Conservation (phyloP, 345 rosid genomes). For the Aquilaria malaccensis region DNA sequence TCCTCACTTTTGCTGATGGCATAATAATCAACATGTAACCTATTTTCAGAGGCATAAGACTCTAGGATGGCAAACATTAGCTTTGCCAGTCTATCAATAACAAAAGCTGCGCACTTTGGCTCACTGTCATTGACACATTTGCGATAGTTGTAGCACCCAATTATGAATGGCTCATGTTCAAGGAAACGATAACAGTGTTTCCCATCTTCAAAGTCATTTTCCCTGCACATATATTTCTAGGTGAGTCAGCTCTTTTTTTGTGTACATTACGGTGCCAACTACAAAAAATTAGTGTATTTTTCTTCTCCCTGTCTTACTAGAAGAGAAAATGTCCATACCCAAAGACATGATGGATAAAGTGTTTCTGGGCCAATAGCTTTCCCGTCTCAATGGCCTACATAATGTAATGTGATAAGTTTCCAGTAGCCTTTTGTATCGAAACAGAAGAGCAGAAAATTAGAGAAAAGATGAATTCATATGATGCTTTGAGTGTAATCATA, state of each 20-base stretch:
- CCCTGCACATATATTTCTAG: constrained; percentile 27
- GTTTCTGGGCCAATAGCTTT: constrained; percentile 61
- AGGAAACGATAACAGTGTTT: constrained; percentile 75
- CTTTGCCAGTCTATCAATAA: constrained; percentile 48
- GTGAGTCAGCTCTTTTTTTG: background rate
- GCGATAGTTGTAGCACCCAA: constrained; percentile 58
- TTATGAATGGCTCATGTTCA: constrained; percentile 71
- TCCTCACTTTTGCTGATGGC: constrained; percentile 68
- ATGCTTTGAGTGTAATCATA: too few relatives aligned
- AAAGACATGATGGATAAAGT: constrained; percentile 83
- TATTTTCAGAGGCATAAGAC: constrained; percentile 62
- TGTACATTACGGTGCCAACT: background rate
- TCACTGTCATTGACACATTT: constrained; percentile 51
- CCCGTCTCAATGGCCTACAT: constrained; percentile 70
- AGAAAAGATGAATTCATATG: too few relatives aligned
- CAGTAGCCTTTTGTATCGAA: too few relatives aligned
- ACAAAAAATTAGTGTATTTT: background rate
- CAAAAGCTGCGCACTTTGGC: constrained; percentile 41
- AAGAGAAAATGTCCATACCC: constrained; percentile 37
- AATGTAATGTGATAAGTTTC: too few relatives aligned
- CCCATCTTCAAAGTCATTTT: constrained; percentile 79
- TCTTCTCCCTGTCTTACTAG: background rate
- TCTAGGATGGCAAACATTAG: constrained; percentile 79
- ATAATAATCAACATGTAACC: constrained; percentile 50
- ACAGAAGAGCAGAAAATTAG: too few relatives aligned